Evolutionary conservation across 768 basidiomycete species (phyloP).

Genomic region (Mycena filopes): DNA sequence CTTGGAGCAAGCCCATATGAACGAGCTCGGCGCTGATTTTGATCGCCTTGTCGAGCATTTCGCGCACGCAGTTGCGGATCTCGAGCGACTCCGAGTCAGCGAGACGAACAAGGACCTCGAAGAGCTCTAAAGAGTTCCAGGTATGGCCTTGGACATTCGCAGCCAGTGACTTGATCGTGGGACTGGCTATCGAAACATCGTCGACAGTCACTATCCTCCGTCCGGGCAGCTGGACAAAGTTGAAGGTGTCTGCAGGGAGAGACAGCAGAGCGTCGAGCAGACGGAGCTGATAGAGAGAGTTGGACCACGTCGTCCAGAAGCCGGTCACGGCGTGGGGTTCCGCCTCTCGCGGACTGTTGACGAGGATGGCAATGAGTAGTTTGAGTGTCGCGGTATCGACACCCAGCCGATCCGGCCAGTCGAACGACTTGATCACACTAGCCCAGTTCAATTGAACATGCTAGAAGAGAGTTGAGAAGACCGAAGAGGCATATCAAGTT

Average conservation of each 20-base stretch:
- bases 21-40: slow-evolving; percentile 95
- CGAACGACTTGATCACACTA: slow-evolving; percentile 85
- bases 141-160: slow-evolving; percentile 91
- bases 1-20: slow-evolving; percentile 91
- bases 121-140: slow-evolving; percentile 94
- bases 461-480: slow-evolving; percentile 48
- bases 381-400: slow-evolving; percentile 92
- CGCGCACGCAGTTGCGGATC: slow-evolving; percentile 80
- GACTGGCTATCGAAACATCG: slow-evolving; percentile 85
- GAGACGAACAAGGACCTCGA: slow-evolving; percentile 86
- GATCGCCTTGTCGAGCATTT: slow-evolving; percentile 94
- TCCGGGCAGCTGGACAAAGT: slow-evolving; percentile 89
- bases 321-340: slow-evolving; percentile 85
- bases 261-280: slow-evolving; percentile 91
- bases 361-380: slow-evolving; percentile 86
- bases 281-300: slow-evolving; percentile 85
- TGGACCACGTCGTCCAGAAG: slow-evolving; percentile 89
- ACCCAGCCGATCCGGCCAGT: slow-evolving; percentile 83
- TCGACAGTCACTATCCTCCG: slow-evolving; percentile 88
- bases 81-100: slow-evolving; percentile 79
- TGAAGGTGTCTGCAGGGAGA: slow-evolving; percentile 90
- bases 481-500: slow-evolving; percentile 11
- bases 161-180: slow-evolving; percentile 92
- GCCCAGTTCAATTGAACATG: slow-evolving; percentile 81
- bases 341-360: slow-evolving; percentile 80